phyloP scores from a whole-genome alignment of 345 rosid genomes.

The Arabis hirsuta region DNA sequence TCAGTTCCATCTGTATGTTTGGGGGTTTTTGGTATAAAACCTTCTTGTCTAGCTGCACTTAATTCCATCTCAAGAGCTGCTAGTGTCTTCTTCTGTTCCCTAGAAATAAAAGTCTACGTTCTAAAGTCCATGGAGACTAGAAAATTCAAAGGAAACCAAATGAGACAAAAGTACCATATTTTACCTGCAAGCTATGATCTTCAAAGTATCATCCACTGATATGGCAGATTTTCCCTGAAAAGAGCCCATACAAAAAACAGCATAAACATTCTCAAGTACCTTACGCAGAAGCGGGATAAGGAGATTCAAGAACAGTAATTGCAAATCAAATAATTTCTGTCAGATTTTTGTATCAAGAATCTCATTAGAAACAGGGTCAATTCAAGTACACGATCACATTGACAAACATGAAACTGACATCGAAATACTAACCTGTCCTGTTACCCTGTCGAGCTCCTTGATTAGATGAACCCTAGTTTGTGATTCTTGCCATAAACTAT shows the following conservation, averaged over 20 bases:
- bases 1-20: constrained; percentile 42
- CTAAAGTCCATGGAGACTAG: neutral
- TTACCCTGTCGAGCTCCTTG: constrained; percentile 74
- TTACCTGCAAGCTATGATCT: constrained; percentile 91
- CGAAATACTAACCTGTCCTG: constrained; percentile 64
- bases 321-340: neutral
- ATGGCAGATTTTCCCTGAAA: constrained; percentile 78
- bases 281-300: neutral
- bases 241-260: constrained; percentile 5
- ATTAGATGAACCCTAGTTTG: constrained; percentile 73
- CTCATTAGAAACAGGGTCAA: too few relatives aligned
- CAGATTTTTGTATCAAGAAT: too few relatives aligned
- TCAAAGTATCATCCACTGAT: constrained; percentile 88
- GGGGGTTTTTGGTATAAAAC: constrained; percentile 55
- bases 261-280: constrained; percentile 6
- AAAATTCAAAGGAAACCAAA: neutral
- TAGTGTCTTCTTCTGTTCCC: constrained; percentile 87
- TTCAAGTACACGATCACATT: constrained; percentile 13
- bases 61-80: constrained; percentile 72
- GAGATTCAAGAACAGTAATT: neutral
- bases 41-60: constrained; percentile 66
- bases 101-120: constrained; percentile 36
- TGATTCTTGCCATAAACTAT: constrained; percentile 90
- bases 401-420: neutral
- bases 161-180: neutral